Evolutionary conservation across 2,329 filamentous ascomycete species (phyloP).

Genomic region (Fusarium sulawesiense): DNA sequence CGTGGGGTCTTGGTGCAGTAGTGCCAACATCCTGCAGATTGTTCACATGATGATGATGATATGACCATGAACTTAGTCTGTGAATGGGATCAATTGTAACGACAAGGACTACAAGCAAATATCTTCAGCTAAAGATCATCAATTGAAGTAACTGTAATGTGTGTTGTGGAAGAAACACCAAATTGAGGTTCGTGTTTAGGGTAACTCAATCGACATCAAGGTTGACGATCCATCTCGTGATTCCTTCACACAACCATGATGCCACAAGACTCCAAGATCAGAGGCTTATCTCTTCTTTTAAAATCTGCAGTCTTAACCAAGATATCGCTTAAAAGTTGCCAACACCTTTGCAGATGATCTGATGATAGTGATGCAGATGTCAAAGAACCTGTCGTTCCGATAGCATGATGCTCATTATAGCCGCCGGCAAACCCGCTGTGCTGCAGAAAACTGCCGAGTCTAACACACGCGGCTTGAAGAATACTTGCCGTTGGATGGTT

Average conservation of each 20-base stretch:
- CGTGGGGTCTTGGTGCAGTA: constrained; percentile 26
- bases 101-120: neutral
- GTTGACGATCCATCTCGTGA: neutral
- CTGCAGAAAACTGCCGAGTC: constrained; percentile 2
- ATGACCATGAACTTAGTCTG: neutral
- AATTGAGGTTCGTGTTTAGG: neutral
- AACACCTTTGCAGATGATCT: constrained; percentile 27
- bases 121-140: neutral
- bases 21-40: constrained; percentile 8
- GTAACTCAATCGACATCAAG: neutral
- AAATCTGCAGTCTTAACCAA: neutral
- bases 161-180: neutral
- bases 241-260: neutral
- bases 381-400: neutral
- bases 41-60: constrained; percentile 1
- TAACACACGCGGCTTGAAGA: neutral
- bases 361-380: constrained; percentile 4
- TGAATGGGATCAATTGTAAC: accelerated
- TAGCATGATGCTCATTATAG: constrained; percentile 18
- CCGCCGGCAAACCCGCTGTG: constrained; percentile 8
- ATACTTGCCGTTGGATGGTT: neutral
- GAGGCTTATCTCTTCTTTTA: neutral
- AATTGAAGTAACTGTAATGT: neutral
- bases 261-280: neutral
- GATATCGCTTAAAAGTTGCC: neutral